Conservation (phyloP, 345 rosid genomes). For the Viola odorata region DNA sequence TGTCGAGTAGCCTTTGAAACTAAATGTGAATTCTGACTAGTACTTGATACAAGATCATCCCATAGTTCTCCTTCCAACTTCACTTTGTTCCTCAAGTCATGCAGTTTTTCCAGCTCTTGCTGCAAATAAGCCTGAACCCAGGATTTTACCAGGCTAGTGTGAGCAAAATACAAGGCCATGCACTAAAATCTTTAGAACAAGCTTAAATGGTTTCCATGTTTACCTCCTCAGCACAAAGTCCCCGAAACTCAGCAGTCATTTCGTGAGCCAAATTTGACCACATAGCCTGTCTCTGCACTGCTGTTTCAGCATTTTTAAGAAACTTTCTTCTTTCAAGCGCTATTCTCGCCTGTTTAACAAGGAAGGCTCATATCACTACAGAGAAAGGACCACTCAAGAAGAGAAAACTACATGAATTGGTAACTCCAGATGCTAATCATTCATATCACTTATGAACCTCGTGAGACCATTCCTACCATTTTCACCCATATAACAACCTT, state of each 20-base stretch:
- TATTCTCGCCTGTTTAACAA: slow-evolving; percentile 71
- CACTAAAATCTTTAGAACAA: not conserved
- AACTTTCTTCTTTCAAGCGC: slow-evolving; percentile 95
- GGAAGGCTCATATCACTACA: slow-evolving; percentile 11
- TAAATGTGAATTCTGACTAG: slow-evolving; percentile 93
- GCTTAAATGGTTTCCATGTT: slow-evolving; percentile 7
- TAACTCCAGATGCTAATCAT: no score
- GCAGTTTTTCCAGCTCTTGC: slow-evolving; percentile 94
- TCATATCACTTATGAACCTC: no score
- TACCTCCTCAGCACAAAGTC: slow-evolving; percentile 99
- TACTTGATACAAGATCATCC: slow-evolving; percentile 96
- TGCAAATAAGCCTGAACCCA: slow-evolving; percentile 90
- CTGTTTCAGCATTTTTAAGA: slow-evolving; percentile 89
- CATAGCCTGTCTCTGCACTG: slow-evolving; percentile 94
- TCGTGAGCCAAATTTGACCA: slow-evolving; percentile 99
- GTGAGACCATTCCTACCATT: no score
- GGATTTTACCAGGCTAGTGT: slow-evolving; percentile 15
- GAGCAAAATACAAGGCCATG: slow-evolving; percentile 3
- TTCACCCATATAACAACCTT: no score
- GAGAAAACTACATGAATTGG: no score
- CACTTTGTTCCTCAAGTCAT: slow-evolving; percentile 91
- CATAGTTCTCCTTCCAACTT: slow-evolving; percentile 95
- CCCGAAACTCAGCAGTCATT: slow-evolving; percentile 99
- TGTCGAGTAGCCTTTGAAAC: slow-evolving; percentile 84
- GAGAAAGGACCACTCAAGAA: not conserved